phyloP scores from a whole-genome alignment of 2,329 filamentous ascomycete genomes.

The Fusarium heterosporum region DNA sequence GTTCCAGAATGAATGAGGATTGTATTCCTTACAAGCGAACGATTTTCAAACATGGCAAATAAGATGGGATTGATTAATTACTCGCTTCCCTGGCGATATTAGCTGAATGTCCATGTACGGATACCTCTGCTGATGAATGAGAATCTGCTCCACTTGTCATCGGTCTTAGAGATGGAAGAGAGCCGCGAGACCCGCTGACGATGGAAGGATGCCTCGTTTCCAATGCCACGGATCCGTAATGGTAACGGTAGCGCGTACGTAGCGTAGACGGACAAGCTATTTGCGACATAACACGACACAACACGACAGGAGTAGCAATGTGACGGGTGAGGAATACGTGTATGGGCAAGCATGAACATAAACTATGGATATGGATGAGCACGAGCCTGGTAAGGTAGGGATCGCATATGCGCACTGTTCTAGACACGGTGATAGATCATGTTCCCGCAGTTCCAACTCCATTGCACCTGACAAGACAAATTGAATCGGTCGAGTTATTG shows the following conservation, averaged over 20 bases:
- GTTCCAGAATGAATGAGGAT: background rate
- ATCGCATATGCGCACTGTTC: slow-evolving; percentile 30
- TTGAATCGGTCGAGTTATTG: slow-evolving; percentile 11
- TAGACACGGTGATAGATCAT: slow-evolving; percentile 12
- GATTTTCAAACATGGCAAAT: slow-evolving; percentile 21
- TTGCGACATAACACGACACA: slow-evolving; percentile 11
- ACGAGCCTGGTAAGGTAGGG: slow-evolving; percentile 29
- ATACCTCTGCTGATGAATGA: slow-evolving; percentile 7
- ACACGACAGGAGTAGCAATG: slow-evolving; percentile 16
- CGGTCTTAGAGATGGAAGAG: slow-evolving; percentile 24
- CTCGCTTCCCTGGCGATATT: slow-evolving; percentile 35
- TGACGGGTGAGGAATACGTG: slow-evolving; percentile 16
- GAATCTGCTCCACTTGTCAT: slow-evolving; percentile 29
- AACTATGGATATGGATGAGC: slow-evolving; percentile 8
- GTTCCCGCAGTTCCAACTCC: background rate
- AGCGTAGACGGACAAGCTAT: background rate
- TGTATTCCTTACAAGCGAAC: slow-evolving; percentile 19
- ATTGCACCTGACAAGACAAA: slow-evolving; percentile 1
- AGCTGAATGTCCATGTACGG: slow-evolving; percentile 10
- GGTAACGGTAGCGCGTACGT: slow-evolving; percentile 15
- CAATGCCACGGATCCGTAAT: slow-evolving; percentile 33
- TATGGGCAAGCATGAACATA: background rate
- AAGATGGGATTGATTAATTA: slow-evolving; percentile 7
- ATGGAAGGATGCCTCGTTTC: slow-evolving; percentile 32
- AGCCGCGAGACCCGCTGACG: slow-evolving; percentile 30